These are phyloP conservation scores for Curvularia sp. DNA, from an alignment of 2,329 filamentous ascomycete species.

Conservation along the genomic window DNA sequence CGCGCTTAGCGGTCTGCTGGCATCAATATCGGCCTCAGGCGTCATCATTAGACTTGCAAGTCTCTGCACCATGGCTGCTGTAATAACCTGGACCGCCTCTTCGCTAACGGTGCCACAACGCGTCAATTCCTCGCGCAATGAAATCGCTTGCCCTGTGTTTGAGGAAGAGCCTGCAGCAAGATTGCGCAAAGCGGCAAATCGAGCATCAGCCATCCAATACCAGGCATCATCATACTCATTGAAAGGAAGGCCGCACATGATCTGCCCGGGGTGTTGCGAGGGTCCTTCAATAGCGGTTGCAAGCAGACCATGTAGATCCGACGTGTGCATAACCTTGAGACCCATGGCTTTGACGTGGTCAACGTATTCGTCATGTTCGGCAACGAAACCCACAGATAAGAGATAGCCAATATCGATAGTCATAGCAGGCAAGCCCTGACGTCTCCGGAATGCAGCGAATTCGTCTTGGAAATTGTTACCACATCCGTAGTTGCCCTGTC, in stretches of 20 bases:
- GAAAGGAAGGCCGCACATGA: conserved; percentile 18
- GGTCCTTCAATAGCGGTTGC: conserved; percentile 14
- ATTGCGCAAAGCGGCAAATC: conserved; percentile 11
- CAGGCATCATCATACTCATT: conserved; percentile 15
- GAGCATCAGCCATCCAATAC: conserved; percentile 15
- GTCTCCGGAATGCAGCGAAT: conserved; percentile 26
- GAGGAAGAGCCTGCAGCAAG: conserved; percentile 11
- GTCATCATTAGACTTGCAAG: conserved; percentile 19
- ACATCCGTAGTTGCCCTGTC: conserved; percentile 32
- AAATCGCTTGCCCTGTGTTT: conserved; percentile 6
- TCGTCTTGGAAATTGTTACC: conserved; percentile 33
- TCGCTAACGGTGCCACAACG: conserved; percentile 10
- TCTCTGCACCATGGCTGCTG: conserved; percentile 8
- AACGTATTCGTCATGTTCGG: conserved; percentile 18
- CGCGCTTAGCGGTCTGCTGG: conserved; percentile 23
- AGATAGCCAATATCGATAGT: conserved; percentile 35
- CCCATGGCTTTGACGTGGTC: conserved; percentile 18
- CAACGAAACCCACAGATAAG: conserved; percentile 36
- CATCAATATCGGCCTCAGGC: conserved; percentile 26
- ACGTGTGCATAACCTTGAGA: conserved; percentile 16
- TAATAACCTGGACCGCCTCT: conserved; percentile 14
- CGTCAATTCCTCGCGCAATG: conserved; percentile 11
- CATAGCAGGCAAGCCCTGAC: conserved; percentile 45
- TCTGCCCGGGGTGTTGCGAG: conserved; percentile 9
- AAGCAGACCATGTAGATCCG: conserved; percentile 13